These are phyloP conservation scores for Colletotrichum phormii DNA, from an alignment of 2,329 filamentous ascomycete species.

Conservation along the genomic window DNA sequence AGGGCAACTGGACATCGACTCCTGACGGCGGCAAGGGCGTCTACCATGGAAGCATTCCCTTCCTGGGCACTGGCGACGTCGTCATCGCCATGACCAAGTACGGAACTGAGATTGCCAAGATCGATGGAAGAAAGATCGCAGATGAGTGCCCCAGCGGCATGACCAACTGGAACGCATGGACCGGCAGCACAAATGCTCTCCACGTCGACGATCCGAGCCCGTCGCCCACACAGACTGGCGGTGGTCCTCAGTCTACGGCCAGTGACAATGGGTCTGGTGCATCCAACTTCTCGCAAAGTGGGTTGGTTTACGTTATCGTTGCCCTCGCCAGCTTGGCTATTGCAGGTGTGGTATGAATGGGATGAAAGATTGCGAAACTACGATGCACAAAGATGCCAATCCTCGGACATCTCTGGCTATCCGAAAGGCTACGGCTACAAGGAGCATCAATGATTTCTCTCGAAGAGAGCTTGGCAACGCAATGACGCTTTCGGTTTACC, in stretches of 20 bases:
- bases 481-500: not conserved
- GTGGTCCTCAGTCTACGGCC: constrained; percentile 20
- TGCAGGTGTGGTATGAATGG: constrained; percentile 1
- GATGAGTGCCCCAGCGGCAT: constrained; percentile 19
- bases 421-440: no score
- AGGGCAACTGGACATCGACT: constrained; percentile 34
- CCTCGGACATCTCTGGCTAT: no score
- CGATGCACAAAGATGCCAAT: not conserved
- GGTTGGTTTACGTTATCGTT: not conserved
- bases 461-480: not conserved
- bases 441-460: not conserved
- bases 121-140: constrained; percentile 25
- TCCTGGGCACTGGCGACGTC: constrained; percentile 43
- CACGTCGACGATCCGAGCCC: constrained; percentile 31
- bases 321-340: not conserved
- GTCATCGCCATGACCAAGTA: constrained; percentile 48
- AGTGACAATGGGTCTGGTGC: constrained; percentile 6
- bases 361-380: no score
- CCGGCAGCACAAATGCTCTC: constrained; percentile 22
- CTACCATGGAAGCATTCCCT: constrained; percentile 45
- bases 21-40: constrained; percentile 40
- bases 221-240: constrained; percentile 23
- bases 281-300: not conserved
- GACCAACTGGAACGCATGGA: constrained; percentile 39
- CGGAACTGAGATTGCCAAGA: constrained; percentile 27